Evolutionary conservation across 768 basidiomycete species (phyloP), one percentile per base, ranked within the genome.

Genomic region (Filobasidium wieringae): DNA sequence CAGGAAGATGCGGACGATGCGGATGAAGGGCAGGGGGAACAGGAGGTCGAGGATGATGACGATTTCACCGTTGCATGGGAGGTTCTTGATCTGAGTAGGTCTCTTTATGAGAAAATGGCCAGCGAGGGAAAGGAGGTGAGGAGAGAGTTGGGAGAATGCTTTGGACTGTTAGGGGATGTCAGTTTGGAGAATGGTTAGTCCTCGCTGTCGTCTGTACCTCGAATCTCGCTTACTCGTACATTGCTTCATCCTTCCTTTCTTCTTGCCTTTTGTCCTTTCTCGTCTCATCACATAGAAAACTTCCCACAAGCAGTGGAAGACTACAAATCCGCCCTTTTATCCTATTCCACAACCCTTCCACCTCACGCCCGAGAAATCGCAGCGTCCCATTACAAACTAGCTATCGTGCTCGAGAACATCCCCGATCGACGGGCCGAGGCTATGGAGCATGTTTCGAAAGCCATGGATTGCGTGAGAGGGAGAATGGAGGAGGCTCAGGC

Each of bases 51-150:
- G 37, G 88, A 88, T 0, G 93, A 95, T 66, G 95, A 99, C 65
- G 95, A 97, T 67, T 95, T 95, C 73, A 95, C 93, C 64, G 89
- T 88, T 26, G 90, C 95, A 12, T 99, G 93, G 91, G 88, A 95
- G 69, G 85, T 93, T 2, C 78, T 99, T n/a, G 95, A 99, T 65
- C 82, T 93, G 56, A 92, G 93, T 22, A 80, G 92, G 37, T 82
- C 84, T 11, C 84, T 93, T 59, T 91, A 88, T 66, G 82, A 84
- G 63, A 58, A 54, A 14, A 45, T 29, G 37, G 53, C 39, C 19
- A 19, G 15, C 83, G 85, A 14, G 79, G 56, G 73, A 81, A 33
- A 84, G 80, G 68, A 79, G 55, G 73, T 81, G 33, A 84, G 80
- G 68, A 79, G 93, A 53, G 88, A 87, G 76, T 78, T 93, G 51